Percentiles rank a stretch among this genome's conserved stretches.
Evolutionary conservation across 2,329 filamentous ascomycete species (phyloP).

Genomic region (Botrytis fabae): DNA sequence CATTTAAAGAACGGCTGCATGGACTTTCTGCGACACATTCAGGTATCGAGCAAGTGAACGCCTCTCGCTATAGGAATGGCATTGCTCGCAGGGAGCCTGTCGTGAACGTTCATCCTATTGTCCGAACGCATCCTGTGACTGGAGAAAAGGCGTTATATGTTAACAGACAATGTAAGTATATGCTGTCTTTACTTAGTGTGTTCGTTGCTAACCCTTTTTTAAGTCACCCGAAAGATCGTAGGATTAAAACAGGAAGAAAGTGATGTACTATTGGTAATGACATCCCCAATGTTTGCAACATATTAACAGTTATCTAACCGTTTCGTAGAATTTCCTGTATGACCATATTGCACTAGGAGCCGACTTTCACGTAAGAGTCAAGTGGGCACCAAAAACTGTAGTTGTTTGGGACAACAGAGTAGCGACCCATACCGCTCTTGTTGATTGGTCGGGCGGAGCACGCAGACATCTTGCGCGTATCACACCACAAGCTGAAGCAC

Average conservation of each 20-base stretch:
- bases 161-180: slow-evolving; percentile 73
- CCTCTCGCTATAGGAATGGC: slow-evolving; percentile 64
- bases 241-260: slow-evolving; percentile 86
- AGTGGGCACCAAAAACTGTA: slow-evolving; percentile 77
- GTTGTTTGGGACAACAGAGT: slow-evolving; percentile 87
- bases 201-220: slow-evolving; percentile 19
- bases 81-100: slow-evolving; percentile 76
- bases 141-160: slow-evolving; percentile 83
- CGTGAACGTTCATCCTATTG: slow-evolving; percentile 71
- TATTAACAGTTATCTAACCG: slow-evolving; percentile 46
- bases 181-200: background rate
- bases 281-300: background rate
- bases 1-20: slow-evolving; percentile 77
- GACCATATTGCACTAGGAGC: slow-evolving; percentile 71
- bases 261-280: slow-evolving; percentile 60
- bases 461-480: slow-evolving; percentile 78
- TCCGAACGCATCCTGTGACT: slow-evolving; percentile 78
- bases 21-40: slow-evolving; percentile 81
- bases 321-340: slow-evolving; percentile 72
- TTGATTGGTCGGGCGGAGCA: slow-evolving; percentile 80
- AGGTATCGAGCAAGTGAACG: slow-evolving; percentile 75
- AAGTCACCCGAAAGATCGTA: slow-evolving; percentile 79
- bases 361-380: slow-evolving; percentile 72
- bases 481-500: slow-evolving; percentile 78
- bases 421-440: slow-evolving; percentile 73